These are phyloP conservation scores for Tuber umbilicatum DNA, from an alignment of 495 filamentous ascomycete species.

Conservation along the genomic window DNA sequence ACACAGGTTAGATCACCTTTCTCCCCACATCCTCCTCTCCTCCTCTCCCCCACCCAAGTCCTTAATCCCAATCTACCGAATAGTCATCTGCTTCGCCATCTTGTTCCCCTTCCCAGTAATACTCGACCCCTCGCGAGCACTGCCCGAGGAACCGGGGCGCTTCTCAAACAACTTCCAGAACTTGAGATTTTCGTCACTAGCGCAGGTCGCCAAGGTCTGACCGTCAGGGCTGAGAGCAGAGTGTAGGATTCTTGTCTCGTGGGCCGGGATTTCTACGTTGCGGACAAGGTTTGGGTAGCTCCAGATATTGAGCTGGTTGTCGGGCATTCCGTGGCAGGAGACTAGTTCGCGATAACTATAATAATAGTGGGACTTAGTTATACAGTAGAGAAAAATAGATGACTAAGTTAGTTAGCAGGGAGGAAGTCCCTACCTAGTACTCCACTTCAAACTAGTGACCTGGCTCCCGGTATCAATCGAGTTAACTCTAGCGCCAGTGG, in stretches of 20 bases:
- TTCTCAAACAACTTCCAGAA: conserved; percentile 99
- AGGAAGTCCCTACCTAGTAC: conserved; percentile 52
- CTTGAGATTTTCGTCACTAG: conserved; percentile 82
- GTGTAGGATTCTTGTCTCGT: conserved; percentile 93
- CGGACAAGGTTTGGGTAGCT: conserved; percentile 93
- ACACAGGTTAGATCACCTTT: neutral
- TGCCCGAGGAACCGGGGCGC: conserved; percentile 65
- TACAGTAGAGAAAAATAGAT: neutral
- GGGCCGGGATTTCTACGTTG: conserved; percentile 97
- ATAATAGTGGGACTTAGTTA: neutral
- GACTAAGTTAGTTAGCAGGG: neutral
- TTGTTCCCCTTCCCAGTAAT: conserved; percentile 53
- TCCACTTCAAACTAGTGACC: conserved; percentile 92
- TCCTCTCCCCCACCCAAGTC: neutral
- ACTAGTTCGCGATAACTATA: conserved; percentile 84
- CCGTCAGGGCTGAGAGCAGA: conserved; percentile 92
- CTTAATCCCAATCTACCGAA: conserved; percentile 57
- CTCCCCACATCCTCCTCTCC: neutral
- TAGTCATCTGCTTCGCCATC: conserved; percentile 94
- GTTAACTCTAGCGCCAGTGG: conserved; percentile 93
- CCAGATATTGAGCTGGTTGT: conserved; percentile 97
- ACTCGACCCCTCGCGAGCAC: conserved; percentile 48
- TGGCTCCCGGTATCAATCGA: conserved; percentile 97
- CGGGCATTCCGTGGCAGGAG: conserved; percentile 94
- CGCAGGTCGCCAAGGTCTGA: conserved; percentile 91